phyloP scores from a whole-genome alignment of 1,284 basidiomycete genomes.

The Cryptococcus deneoformans region DNA sequence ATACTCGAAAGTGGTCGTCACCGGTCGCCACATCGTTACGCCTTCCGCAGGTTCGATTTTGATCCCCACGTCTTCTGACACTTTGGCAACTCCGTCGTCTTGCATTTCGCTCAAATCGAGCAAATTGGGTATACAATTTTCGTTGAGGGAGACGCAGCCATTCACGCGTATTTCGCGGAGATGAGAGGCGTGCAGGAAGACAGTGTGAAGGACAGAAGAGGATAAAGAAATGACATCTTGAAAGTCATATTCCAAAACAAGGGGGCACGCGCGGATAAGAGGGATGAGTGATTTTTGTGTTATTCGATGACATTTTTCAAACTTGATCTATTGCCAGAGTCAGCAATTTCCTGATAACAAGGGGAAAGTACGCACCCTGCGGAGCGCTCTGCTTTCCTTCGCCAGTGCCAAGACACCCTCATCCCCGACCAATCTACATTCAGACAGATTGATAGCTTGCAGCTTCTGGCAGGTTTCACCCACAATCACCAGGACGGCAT shows the following conservation, averaged over 20 bases:
- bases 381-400: slow-evolving; percentile 67
- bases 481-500: slow-evolving; percentile 67
- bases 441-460: slow-evolving; percentile 89
- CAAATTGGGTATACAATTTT: slow-evolving; percentile 79
- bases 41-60: slow-evolving; percentile 6
- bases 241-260: slow-evolving; percentile 92
- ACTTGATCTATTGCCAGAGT: slow-evolving; percentile 62
- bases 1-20: slow-evolving; percentile 60
- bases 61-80: slow-evolving; percentile 1
- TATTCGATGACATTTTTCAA: slow-evolving; percentile 70
- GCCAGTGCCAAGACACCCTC: slow-evolving; percentile 75
- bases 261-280: slow-evolving; percentile 72
- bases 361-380: slow-evolving; percentile 51
- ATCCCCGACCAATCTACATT: slow-evolving; percentile 80
- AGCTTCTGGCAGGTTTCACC: slow-evolving; percentile 69
- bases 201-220: slow-evolving; percentile 71
- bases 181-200: slow-evolving; percentile 75
- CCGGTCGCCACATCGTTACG: slow-evolving; percentile 21
- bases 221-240: slow-evolving; percentile 77
- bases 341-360: not conserved
- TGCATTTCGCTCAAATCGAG: slow-evolving; percentile 40
- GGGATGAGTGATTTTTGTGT: slow-evolving; percentile 77
- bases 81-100: slow-evolving; percentile 13
- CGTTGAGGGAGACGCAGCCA: slow-evolving; percentile 74
- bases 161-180: slow-evolving; percentile 91